These are phyloP conservation scores for Leishmania guyanensis DNA, from an alignment of 208 protist species.

Conservation along the genomic window DNA sequence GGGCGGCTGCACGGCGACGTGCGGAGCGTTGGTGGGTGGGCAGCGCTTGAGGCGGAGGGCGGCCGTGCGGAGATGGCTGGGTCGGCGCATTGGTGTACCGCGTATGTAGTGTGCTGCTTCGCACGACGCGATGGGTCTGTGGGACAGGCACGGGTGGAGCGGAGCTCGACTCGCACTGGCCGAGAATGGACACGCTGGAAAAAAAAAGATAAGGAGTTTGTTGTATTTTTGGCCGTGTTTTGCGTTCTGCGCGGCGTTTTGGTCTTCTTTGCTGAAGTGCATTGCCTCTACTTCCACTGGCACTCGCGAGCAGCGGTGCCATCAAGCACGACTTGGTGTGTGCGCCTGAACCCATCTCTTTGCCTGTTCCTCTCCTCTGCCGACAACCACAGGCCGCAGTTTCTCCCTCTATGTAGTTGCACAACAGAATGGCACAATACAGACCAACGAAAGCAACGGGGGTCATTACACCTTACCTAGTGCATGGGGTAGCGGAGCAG, in stretches of 20 bases:
- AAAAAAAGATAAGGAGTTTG: too few relatives aligned
- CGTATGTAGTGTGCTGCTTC: too few relatives aligned
- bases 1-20: too few relatives aligned
- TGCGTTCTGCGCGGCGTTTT: background rate
- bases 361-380: background rate
- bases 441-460: background rate
- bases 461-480: slow-evolving; percentile 25
- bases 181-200: background rate
- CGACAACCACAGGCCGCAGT: background rate
- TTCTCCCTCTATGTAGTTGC: background rate
- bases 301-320: background rate
- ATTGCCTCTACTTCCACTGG: background rate
- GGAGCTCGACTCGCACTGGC: background rate
- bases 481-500: slow-evolving; percentile 11
- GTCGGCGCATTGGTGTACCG: too few relatives aligned
- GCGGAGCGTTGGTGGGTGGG: too few relatives aligned
- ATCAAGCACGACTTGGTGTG: background rate
- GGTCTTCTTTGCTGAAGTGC: background rate
- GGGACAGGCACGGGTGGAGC: background rate
- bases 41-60: too few relatives aligned
- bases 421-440: background rate
- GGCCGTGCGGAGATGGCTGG: too few relatives aligned
- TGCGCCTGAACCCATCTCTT: too few relatives aligned
- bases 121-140: too few relatives aligned
- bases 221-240: background rate